phyloP scores from a whole-genome alignment of 305 asterid genomes.

The Withania somnifera region DNA sequence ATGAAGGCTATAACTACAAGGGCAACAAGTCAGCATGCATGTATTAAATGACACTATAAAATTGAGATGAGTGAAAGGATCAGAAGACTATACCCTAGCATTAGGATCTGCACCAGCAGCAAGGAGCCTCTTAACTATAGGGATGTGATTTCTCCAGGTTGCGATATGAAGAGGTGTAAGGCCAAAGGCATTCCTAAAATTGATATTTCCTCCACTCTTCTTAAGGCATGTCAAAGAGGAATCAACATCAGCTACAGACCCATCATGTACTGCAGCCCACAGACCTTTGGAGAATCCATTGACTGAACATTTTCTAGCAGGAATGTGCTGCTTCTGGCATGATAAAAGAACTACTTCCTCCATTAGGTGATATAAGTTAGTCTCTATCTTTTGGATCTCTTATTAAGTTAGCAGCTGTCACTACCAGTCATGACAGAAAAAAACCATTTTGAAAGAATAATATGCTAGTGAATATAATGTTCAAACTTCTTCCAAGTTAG shows the following conservation, averaged over 20 bases:
- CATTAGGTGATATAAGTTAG: constrained; percentile 19
- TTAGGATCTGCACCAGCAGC: constrained; percentile 99
- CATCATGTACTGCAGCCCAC: constrained; percentile 63
- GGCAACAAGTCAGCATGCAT: constrained; percentile 19
- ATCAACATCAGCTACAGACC: constrained; percentile 66
- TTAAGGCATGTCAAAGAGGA: constrained; percentile 51
- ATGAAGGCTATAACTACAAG: constrained; percentile 16
- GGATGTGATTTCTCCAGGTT: constrained; percentile 89
- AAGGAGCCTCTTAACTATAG: constrained; percentile 77
- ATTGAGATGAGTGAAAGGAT: constrained; percentile 18
- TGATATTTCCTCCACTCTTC: constrained; percentile 70
- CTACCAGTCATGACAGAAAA: not conserved
- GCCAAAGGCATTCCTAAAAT: constrained; percentile 70
- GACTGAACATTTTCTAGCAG: constrained; percentile 30
- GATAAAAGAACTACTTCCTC: constrained; percentile 44
- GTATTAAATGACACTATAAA: constrained; percentile 12
- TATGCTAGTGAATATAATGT: not conserved
- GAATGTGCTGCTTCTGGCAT: constrained; percentile 44
- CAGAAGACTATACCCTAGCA: constrained; percentile 67
- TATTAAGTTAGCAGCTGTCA: constrained; percentile 2
- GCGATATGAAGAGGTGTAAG: constrained; percentile 88
- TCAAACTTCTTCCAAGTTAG: not conserved
- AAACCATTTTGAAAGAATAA: not conserved
- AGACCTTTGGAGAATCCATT: constrained; percentile 48
- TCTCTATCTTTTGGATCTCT: not conserved